Evolutionary conservation across 257 asterid species (phyloP).

Genomic region (Solanum habrochaites): DNA sequence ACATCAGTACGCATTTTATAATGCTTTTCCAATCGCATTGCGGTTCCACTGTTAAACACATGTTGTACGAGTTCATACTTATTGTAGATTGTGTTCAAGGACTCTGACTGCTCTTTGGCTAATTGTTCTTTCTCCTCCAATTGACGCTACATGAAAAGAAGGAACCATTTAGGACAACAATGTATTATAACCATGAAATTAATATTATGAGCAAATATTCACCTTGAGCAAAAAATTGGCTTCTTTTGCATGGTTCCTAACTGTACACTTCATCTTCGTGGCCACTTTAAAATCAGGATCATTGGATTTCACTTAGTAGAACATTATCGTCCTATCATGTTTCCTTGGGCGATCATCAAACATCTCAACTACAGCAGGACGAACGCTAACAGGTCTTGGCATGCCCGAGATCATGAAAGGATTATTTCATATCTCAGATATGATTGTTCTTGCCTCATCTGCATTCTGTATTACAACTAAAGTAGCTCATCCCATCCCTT

Average conservation of each 20-base stretch:
- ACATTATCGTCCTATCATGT: background rate
- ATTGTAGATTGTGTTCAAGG: background rate
- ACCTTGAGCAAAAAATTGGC: background rate
- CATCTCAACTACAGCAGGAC: background rate
- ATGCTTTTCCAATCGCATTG: background rate
- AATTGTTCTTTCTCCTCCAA: conserved; percentile 4
- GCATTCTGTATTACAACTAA: background rate
- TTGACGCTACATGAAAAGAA: background rate
- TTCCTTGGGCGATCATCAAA: background rate
- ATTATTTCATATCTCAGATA: background rate
- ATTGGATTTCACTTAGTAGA: background rate
- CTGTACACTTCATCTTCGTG: background rate
- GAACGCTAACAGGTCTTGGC: conserved; percentile 3
- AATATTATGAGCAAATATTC: background rate
- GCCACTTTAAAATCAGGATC: background rate
- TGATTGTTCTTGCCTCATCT: background rate
- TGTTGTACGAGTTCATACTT: background rate
- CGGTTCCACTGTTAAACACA: background rate
- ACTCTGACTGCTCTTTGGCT: background rate
- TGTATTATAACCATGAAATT: background rate
- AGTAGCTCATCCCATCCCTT: background rate
- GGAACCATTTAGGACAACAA: background rate
- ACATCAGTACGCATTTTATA: background rate
- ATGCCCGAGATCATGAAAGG: conserved; percentile 2
- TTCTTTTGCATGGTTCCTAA: background rate